phyloP scores from a whole-genome alignment of 306 rosid species.

The Luffa acutangula region DNA sequence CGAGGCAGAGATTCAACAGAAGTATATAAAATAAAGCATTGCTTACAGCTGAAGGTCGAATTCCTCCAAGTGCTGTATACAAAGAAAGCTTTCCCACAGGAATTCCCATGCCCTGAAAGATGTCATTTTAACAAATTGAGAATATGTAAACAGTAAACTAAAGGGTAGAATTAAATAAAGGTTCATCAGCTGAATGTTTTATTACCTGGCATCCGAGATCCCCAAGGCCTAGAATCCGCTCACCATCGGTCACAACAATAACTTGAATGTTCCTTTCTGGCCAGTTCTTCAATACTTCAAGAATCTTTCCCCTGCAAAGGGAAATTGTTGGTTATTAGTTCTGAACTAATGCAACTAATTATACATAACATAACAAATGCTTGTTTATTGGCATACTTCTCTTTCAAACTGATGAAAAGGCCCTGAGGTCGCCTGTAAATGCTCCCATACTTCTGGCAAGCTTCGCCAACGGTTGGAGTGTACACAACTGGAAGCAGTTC shows the following conservation, averaged over 20 bases:
- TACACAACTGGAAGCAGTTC: conserved; percentile 90
- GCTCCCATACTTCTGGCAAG: conserved; percentile 96
- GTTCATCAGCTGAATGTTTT: not conserved
- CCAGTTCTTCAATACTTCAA: conserved; percentile 89
- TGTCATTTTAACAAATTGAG: not conserved
- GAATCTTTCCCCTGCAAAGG: conserved; percentile 74
- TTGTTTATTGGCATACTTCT: conserved; percentile 39
- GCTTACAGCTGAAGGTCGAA: conserved; percentile 89
- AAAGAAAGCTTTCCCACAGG: conserved; percentile 97
- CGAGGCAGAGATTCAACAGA: not conserved
- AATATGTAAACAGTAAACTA: not conserved
- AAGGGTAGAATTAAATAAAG: not conserved
- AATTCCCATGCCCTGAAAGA: conserved; percentile 88
- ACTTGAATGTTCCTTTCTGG: conserved; percentile 82
- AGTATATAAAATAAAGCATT: not conserved
- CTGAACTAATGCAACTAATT: not conserved
- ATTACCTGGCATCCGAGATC: conserved; percentile 96
- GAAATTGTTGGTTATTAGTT: not conserved
- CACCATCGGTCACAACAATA: conserved; percentile 93
- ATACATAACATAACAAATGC: not conserved
- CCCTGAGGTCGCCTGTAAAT: conserved; percentile 92
- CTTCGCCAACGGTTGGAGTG: conserved; percentile 96
- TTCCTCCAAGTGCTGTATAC: conserved; percentile 93
- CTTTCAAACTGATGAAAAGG: conserved; percentile 82
- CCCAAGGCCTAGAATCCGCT: conserved; percentile 96